Conservation (phyloP, 192 early-diverging fungal species). For the Umbelopsis sp. region DNA sequence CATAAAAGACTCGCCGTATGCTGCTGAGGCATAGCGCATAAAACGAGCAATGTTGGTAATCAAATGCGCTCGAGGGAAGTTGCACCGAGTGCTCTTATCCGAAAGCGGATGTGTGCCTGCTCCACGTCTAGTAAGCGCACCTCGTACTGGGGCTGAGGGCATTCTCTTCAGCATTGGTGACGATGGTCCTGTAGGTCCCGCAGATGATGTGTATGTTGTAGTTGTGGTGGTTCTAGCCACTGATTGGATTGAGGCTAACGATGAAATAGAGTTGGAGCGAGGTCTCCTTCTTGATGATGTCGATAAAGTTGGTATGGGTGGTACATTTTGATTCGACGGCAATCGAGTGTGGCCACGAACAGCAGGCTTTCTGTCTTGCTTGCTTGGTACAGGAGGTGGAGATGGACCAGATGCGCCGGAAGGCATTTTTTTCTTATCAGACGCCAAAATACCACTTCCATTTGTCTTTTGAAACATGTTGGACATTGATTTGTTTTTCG, state of each 20-base stretch:
- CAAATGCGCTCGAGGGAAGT: slow-evolving; percentile 60
- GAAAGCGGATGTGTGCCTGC: neutral
- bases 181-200: slow-evolving; percentile 4
- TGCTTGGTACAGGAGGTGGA: neutral
- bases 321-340: neutral
- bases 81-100: slow-evolving; percentile 40
- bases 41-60: slow-evolving; percentile 71
- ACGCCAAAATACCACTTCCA: neutral
- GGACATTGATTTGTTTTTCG: slow-evolving; percentile 18
- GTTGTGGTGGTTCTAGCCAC: slow-evolving; percentile 31
- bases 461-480: slow-evolving; percentile 28
- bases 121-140: neutral
- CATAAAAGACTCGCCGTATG: slow-evolving; percentile 77
- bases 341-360: neutral
- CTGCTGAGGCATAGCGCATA: slow-evolving; percentile 69
- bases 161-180: slow-evolving; percentile 10
- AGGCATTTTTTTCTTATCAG: neutral
- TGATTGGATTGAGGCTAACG: slow-evolving; percentile 38
- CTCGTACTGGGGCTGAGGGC: slow-evolving; percentile 24
- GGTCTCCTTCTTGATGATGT: slow-evolving; percentile 5
- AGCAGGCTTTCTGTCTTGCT: neutral
- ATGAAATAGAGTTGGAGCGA: slow-evolving; percentile 35
- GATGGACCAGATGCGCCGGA: neutral
- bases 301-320: slow-evolving; percentile 18
- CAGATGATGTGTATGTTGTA: slow-evolving; percentile 30